Evolutionary conservation across 176 grass and related monocot genomes (phyloP), one percentile per base, ranked within the genome.

Genomic region (Carex cristatella): DNA sequence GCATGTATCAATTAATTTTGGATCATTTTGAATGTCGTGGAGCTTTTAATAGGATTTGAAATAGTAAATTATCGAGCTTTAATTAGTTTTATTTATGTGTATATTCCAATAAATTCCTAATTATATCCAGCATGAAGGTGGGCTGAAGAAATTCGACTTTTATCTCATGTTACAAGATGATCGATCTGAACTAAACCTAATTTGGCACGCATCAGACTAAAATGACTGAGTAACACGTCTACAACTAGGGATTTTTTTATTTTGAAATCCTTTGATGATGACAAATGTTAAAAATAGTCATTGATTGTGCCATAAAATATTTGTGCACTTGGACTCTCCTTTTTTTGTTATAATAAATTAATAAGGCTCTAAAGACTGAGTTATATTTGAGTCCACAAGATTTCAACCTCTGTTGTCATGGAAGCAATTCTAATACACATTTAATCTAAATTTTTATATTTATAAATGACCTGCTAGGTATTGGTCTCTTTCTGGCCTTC

Each of bases 401-500:
- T 55, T 79, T 57, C 13, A 58, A 79, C 27, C 27, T 27, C 31
- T 35, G 6, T 9, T 57, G 58, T 58, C 49, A 18, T 57, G 53
- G 28, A 33, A 58, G 30, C 58, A 53, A 79, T 3, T 58, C 1
- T 56, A 35, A 57, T 58, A 15, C 74, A 12, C 18, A 56, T 35
- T 57, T 40, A 69, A 9, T 42, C 32, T 69, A 69, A 69, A n/a
- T 69, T 79, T 10, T 11, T 15, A 1, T 14, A 33, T 56, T 67
- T 69, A 69, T n/a, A 18, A 18, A 5, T 59, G 75, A 15, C 15
- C 14, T 81, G 18, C 7, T 83, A 83, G 81, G 81, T 46, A 95
- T 95, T 79, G 93, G 93, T 7, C 68, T 95, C 0, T 95, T 88
- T 73, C 18, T 95, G 13, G 93, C 93, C 0, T 95, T 93, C 80